Evolutionary conservation across 1,284 basidiomycete species (phyloP).

Genomic region (Caloboletus inedulis): DNA sequence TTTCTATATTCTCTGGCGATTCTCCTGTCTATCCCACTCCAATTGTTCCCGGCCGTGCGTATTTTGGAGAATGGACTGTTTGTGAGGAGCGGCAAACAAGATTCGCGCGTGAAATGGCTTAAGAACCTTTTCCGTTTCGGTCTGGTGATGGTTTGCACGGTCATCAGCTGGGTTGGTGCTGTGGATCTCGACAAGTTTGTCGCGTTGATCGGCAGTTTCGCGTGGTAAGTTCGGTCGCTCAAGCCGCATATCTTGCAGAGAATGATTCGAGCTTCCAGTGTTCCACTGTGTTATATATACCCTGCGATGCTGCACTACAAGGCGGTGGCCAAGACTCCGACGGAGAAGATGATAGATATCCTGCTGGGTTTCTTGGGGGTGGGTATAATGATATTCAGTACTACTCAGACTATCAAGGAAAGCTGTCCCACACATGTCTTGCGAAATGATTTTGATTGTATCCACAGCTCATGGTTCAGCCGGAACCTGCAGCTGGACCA

Average conservation of each 20-base stretch:
- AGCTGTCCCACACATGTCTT: neutral
- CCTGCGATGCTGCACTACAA: conserved; percentile 93
- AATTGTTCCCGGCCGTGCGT: conserved; percentile 95
- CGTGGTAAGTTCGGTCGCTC: conserved; percentile 66
- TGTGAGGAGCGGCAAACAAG: conserved; percentile 78
- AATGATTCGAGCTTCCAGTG: conserved; percentile 44
- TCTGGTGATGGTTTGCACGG: conserved; percentile 74
- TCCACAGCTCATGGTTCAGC: conserved; percentile 29
- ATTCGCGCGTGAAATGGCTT: conserved; percentile 75
- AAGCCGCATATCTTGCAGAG: conserved; percentile 5
- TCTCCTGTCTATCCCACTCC: conserved; percentile 89
- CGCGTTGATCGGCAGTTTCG: conserved; percentile 88
- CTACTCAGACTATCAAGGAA: conserved; percentile 73
- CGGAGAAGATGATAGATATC: conserved; percentile 73
- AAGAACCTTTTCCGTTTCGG: conserved; percentile 90
- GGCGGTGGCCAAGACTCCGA: conserved; percentile 75
- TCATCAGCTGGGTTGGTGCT: conserved; percentile 83
- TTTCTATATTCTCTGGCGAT: conserved; percentile 93
- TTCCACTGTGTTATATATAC: conserved; percentile 93
- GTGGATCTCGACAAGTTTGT: conserved; percentile 97
- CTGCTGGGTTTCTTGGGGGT: conserved; percentile 81
- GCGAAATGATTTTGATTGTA: conserved; percentile 15
- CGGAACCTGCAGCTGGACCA: conserved; percentile 11
- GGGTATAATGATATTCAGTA: conserved; percentile 83
- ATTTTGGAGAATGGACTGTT: conserved; percentile 99